phyloP scores from a whole-genome alignment of 495 filamentous ascomycete genomes.

The Penicillium egyptiacum region DNA sequence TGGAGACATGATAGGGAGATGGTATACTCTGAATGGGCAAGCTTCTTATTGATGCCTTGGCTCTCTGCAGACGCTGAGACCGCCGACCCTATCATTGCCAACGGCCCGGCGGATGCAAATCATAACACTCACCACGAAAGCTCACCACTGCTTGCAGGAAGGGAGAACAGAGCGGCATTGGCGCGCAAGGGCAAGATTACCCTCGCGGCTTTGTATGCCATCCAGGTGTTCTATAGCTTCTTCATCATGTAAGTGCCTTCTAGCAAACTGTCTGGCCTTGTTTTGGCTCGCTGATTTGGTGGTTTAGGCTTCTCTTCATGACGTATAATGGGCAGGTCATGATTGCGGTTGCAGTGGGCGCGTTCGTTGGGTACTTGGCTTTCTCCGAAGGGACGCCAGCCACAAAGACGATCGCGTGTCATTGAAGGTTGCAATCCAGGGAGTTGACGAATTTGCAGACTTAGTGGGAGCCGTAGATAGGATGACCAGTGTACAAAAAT shows the following conservation, averaged over 20 bases:
- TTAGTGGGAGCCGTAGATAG: background rate
- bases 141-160: conserved; percentile 73
- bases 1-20: conserved; percentile 8
- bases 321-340: conserved; percentile 99
- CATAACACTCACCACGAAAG: conserved; percentile 48
- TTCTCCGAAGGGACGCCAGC: conserved; percentile 70
- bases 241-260: conserved; percentile 89
- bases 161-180: conserved; percentile 45
- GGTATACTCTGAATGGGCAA: conserved; percentile 20
- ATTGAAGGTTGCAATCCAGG: conserved; percentile 47
- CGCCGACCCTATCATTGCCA: conserved; percentile 34
- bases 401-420: conserved; percentile 86
- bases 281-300: conserved; percentile 10
- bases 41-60: conserved; percentile 38
- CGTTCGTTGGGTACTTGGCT: conserved; percentile 81
- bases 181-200: conserved; percentile 65
- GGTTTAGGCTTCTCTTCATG: conserved; percentile 91
- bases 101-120: conserved; percentile 21
- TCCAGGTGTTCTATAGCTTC: conserved; percentile 98
- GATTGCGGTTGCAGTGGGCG: conserved; percentile 84
- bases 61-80: conserved; percentile 48
- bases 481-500: background rate
- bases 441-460: background rate
- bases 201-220: conserved; percentile 80
- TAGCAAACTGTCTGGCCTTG: background rate